These are phyloP conservation scores for Circinella minor DNA, from an alignment of 371 early-diverging fungal genomes.

Conservation along the genomic window DNA sequence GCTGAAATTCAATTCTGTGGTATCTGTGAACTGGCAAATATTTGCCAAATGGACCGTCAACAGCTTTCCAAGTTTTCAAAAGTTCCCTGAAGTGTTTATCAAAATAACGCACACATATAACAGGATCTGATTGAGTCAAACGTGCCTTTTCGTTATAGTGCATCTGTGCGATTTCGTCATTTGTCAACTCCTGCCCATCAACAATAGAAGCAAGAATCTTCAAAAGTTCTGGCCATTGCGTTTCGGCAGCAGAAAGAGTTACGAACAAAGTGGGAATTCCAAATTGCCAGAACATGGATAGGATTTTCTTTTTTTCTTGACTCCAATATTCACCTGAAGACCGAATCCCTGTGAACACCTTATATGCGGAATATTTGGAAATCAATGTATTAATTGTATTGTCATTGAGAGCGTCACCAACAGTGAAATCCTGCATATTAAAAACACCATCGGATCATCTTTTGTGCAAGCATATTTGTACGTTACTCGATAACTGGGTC, in stretches of 20 bases:
- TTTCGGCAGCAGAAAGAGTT: constrained; percentile 16
- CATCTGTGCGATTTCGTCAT: neutral
- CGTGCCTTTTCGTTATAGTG: neutral
- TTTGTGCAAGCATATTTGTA: neutral
- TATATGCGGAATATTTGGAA: constrained; percentile 8
- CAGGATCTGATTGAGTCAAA: constrained; percentile 14
- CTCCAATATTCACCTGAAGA: constrained; percentile 13
- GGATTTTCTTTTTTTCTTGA: neutral
- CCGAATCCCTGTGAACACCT: constrained; percentile 7
- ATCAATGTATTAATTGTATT: neutral
- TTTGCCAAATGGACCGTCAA: constrained; percentile 8
- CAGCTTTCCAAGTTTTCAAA: constrained; percentile 9
- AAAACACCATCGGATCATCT: neutral
- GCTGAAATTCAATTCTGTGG: constrained; percentile 17
- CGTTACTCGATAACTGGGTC: neutral
- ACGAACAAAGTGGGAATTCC: constrained; percentile 17
- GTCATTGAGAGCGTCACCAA: neutral
- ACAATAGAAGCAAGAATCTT: constrained; percentile 7
- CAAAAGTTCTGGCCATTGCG: constrained; percentile 15
- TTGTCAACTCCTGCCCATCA: neutral
- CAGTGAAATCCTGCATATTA: neutral
- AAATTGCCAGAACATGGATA: constrained; percentile 17
- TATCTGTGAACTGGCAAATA: neutral
- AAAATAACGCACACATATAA: constrained; percentile 15
- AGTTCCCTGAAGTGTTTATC: constrained; percentile 10